phyloP scores from a whole-genome alignment of 2,329 filamentous ascomycete genomes.

The Pyrenochaeta sp. region DNA sequence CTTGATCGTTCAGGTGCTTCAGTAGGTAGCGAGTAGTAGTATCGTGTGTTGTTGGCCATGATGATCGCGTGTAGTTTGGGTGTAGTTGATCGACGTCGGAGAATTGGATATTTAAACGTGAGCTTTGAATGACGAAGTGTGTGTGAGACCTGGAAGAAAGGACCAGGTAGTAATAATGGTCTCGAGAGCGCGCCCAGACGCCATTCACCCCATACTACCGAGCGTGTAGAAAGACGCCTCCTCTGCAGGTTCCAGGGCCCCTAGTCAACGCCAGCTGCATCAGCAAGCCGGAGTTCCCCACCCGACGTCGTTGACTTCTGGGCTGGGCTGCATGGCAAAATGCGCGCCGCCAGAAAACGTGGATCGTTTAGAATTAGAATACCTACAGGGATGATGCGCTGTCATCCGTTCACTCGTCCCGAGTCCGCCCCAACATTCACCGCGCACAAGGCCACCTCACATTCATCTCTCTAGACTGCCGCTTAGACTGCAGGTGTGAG shows the following conservation, averaged over 20 bases:
- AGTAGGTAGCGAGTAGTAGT: slow-evolving; percentile 50
- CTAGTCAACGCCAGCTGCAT: slow-evolving; percentile 43
- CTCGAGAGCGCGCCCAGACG: slow-evolving; percentile 42
- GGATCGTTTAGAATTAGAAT: slow-evolving; percentile 45
- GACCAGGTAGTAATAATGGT: slow-evolving; percentile 42
- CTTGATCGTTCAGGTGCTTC: slow-evolving; percentile 44
- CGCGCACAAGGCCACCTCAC: slow-evolving; percentile 36
- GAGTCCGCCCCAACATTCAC: slow-evolving; percentile 34
- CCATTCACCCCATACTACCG: slow-evolving; percentile 51
- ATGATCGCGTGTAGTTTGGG: slow-evolving; percentile 22
- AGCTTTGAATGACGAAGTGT: slow-evolving; percentile 20
- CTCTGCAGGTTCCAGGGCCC: slow-evolving; percentile 40
- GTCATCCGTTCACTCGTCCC: slow-evolving; percentile 50
- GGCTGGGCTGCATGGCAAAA: slow-evolving; percentile 41
- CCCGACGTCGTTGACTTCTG: slow-evolving; percentile 38
- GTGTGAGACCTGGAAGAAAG: slow-evolving; percentile 6
- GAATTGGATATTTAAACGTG: slow-evolving; percentile 21
- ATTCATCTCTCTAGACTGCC: slow-evolving; percentile 35
- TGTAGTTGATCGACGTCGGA: slow-evolving; percentile 19
- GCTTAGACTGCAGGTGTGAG: slow-evolving; percentile 38
- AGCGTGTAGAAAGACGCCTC: slow-evolving; percentile 38
- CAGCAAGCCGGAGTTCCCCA: slow-evolving; percentile 44
- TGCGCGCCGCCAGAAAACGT: slow-evolving; percentile 49
- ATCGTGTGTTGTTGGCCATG: slow-evolving; percentile 47
- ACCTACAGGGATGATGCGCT: slow-evolving; percentile 47